phyloP scores from a whole-genome alignment of 2,329 filamentous ascomycete species.

The Xylariaceae sp. region DNA sequence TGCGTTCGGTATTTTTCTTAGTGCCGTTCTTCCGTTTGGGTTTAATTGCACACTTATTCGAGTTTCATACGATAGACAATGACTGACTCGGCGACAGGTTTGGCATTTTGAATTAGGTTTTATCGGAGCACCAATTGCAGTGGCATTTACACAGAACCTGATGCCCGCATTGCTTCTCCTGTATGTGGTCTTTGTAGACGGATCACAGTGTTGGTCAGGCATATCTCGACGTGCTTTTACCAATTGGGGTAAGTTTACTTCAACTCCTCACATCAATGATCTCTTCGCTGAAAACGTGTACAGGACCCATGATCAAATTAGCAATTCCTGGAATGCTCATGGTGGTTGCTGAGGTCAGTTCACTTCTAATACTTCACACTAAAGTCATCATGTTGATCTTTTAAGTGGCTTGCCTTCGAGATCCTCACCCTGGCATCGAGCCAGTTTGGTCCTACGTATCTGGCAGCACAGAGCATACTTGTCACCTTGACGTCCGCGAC shows the following conservation, averaged over 20 bases:
- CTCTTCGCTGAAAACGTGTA: slow-evolving; percentile 7
- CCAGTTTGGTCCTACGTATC: slow-evolving; percentile 72
- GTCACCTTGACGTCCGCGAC: slow-evolving; percentile 75
- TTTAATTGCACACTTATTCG: no score
- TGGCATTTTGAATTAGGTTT: slow-evolving; percentile 70
- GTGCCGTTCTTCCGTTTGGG: no score
- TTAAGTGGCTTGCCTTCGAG: slow-evolving; percentile 79
- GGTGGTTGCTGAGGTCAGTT: slow-evolving; percentile 72
- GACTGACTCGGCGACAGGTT: slow-evolving; percentile 38
- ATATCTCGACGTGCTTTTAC: slow-evolving; percentile 66
- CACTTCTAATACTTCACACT: no score
- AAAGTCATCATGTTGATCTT: no score
- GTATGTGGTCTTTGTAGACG: slow-evolving; percentile 71
- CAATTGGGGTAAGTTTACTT: slow-evolving; percentile 59
- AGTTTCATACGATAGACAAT: no score
- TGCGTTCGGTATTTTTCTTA: no score
- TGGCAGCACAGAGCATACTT: slow-evolving; percentile 86
- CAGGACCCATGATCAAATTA: slow-evolving; percentile 76
- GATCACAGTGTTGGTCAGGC: slow-evolving; percentile 77
- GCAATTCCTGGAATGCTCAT: slow-evolving; percentile 88
- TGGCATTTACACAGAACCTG: slow-evolving; percentile 71
- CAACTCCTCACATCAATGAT: neutral
- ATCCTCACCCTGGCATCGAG: slow-evolving; percentile 80
- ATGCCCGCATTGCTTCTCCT: slow-evolving; percentile 70
- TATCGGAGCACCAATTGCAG: slow-evolving; percentile 74